These are phyloP conservation scores for Septoria petroselini DNA, from an alignment of 2,329 filamentous ascomycete species.

Conservation along the genomic window DNA sequence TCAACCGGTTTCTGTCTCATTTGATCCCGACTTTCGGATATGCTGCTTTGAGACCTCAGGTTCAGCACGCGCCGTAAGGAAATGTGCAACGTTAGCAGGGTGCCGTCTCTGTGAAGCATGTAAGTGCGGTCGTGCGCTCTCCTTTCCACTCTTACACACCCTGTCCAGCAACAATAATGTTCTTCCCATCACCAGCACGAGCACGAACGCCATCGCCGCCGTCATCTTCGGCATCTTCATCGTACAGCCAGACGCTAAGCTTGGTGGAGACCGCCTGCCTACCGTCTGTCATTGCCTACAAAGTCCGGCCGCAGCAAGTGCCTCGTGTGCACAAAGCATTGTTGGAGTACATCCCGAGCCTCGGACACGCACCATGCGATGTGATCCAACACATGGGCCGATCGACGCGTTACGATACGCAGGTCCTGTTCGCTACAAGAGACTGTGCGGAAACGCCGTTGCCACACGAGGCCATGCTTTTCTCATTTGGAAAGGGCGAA, in stretches of 20 bases:
- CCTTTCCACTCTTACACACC: too few species aligned
- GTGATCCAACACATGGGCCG: constrained; percentile 10
- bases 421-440: constrained; percentile 13
- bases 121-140: too few species aligned
- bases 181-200: not conserved
- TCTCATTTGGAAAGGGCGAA: constrained; percentile 11
- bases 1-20: too few species aligned
- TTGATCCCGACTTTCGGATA: too few species aligned
- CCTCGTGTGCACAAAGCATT: constrained; percentile 14
- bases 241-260: constrained; percentile 8
- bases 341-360: constrained; percentile 3
- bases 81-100: too few species aligned
- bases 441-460: constrained; percentile 12
- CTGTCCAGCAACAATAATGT: not conserved
- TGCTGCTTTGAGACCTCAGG: too few species aligned
- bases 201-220: not conserved
- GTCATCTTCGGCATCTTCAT: not conserved
- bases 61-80: too few species aligned
- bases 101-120: too few species aligned
- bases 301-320: constrained; percentile 11
- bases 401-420: constrained; percentile 13
- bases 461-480: constrained; percentile 14
- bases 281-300: constrained; percentile 11
- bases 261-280: constrained; percentile 1
- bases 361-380: constrained; percentile 10